Conservation (phyloP, 768 basidiomycete species). For the Pleurotus eryngii region DNA sequence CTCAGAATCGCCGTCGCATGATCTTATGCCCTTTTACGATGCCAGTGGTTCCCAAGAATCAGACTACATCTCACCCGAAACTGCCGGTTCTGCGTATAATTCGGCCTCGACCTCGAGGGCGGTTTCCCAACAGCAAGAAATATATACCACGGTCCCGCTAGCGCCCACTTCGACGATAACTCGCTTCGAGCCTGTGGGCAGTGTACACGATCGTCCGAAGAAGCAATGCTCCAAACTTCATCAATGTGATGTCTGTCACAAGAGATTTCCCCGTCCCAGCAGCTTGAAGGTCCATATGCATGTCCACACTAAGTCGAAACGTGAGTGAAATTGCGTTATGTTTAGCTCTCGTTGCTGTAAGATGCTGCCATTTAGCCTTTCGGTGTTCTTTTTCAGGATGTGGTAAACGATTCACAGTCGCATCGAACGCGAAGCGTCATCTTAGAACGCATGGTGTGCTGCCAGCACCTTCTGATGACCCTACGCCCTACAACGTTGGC, state of each 20-base stretch:
- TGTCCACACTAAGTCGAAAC: slow-evolving; percentile 49
- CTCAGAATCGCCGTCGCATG: no score
- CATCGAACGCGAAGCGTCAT: slow-evolving; percentile 80
- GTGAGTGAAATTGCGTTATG: slow-evolving; percentile 26
- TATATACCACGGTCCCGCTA: no score
- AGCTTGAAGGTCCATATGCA: slow-evolving; percentile 59
- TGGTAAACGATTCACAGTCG: slow-evolving; percentile 68
- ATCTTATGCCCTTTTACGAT: no score
- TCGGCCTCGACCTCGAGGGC: no score
- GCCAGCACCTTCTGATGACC: slow-evolving; percentile 11
- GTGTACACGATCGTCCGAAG: neutral
- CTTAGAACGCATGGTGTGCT: slow-evolving; percentile 68
- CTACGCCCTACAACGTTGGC: slow-evolving; percentile 31
- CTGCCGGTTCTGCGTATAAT: no score
- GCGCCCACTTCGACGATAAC: no score
- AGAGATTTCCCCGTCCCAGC: slow-evolving; percentile 55
- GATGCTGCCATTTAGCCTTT: slow-evolving; percentile 30
- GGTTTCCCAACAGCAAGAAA: no score
- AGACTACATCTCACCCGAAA: no score
- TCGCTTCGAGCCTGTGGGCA: no score
- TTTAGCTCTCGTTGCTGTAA: neutral
- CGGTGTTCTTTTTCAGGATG: slow-evolving; percentile 61
- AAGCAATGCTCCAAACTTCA: slow-evolving; percentile 44
- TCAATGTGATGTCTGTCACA: slow-evolving; percentile 43
- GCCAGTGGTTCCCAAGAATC: no score